Evolutionary conservation across 2,329 filamentous ascomycete genomes (phyloP), one percentile per base, ranked within the genome.

Genomic region (Kalmusia sp.): DNA sequence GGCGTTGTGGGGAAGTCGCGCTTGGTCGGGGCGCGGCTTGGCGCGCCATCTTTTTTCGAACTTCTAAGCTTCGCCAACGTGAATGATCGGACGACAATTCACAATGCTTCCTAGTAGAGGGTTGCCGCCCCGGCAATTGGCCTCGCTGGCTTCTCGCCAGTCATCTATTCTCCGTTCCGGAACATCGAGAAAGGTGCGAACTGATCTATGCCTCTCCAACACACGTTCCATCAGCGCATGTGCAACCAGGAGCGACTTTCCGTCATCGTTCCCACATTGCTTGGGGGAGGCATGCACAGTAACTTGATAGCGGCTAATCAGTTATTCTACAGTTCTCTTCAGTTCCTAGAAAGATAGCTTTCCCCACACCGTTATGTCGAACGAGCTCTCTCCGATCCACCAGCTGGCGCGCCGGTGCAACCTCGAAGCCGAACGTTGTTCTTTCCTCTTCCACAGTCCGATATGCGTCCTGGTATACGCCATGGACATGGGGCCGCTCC

Each of bases 31-130:
- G 68, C 65, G 47, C n/a, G 52, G 15, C 44, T 47, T 47, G 44
- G 44, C 44, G 24, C n/a, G 12, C 40, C 40, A 44, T 40, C 52
- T 63, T 49, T 55, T 59, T 61, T 60, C 63, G 59, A 56, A 61
- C 45, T 40, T 51, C 50, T 35, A 37, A 58, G 55, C 56, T 55
- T 37, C 51, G 34, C 21, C 56, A 27, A 45, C 30, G 57, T 28
- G 33, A 28, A 21, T 24, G 58, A 57, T 58, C 55, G 62, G 65
- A 68, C 65, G 63, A 64, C 68, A 68, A 54, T 60, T 59, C 61
- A 72, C 67, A 52, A 80, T 80, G 79, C 74, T 80, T 70, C 76
- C 77, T 62, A 79, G 77, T 68, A 77, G 78, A 76, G 78, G 78
- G 59, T 63, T 79, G 35, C 74, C 71, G 64, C 66, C 73, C 55